These are phyloP conservation scores for Pulveroboletus ravenelii DNA, from an alignment of 768 basidiomycete genomes.

Conservation along the genomic window DNA sequence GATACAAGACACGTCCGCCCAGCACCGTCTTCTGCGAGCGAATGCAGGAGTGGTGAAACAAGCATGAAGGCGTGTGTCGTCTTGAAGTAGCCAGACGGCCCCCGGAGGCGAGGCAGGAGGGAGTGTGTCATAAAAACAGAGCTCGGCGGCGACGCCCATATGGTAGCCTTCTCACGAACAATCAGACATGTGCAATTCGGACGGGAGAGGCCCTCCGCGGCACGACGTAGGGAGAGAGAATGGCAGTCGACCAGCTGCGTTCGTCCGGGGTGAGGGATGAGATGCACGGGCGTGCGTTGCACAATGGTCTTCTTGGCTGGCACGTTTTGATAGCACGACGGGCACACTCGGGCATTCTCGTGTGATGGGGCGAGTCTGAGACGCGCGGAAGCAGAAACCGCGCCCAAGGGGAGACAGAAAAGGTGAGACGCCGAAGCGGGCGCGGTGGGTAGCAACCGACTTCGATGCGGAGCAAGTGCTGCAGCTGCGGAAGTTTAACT, in stretches of 20 bases:
- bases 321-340: conserved; percentile 18
- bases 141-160: neutral
- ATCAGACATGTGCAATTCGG: too few relatives aligned
- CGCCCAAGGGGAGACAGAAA: conserved; percentile 2
- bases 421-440: conserved; percentile 15
- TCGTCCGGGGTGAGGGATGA: neutral
- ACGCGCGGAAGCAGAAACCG: neutral
- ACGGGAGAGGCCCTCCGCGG: conserved; percentile 1
- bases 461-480: conserved; percentile 14
- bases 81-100: neutral
- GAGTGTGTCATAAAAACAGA: conserved; percentile 6
- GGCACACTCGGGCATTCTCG: too few relatives aligned
- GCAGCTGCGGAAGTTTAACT: neutral
- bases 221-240: conserved; percentile 2
- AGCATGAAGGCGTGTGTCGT: neutral
- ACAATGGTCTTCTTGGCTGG: conserved; percentile 4
- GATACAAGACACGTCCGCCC: neutral
- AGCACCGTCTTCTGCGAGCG: neutral
- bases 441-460: conserved; percentile 13
- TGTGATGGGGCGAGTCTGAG: conserved; percentile 7
- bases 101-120: conserved; percentile 2
- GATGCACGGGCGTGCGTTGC: neutral
- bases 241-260: conserved; percentile 4
- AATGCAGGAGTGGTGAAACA: conserved; percentile 5
- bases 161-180: conserved; percentile 12